These are phyloP conservation scores for Parietaria judaica DNA, from an alignment of 306 rosid genomes.

Conservation along the genomic window DNA sequence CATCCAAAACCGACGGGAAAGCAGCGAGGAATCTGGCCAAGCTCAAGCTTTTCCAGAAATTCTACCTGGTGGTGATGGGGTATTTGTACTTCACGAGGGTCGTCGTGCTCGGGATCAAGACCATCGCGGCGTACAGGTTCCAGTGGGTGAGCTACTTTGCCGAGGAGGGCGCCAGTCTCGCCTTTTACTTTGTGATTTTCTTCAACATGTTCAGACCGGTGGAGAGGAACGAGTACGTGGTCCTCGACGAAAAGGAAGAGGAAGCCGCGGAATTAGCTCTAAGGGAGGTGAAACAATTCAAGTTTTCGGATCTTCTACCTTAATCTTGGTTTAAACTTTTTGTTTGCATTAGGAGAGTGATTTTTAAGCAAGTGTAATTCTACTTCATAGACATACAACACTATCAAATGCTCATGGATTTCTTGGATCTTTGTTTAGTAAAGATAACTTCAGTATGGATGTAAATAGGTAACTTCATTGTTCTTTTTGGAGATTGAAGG, in stretches of 20 bases:
- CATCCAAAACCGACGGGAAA: slow-evolving; percentile 84
- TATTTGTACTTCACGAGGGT: slow-evolving; percentile 75
- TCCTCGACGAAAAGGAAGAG: slow-evolving; percentile 84
- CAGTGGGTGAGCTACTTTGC: slow-evolving; percentile 94
- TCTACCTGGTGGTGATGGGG: slow-evolving; percentile 82
- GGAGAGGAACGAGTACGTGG: slow-evolving; percentile 75
- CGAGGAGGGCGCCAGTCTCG: slow-evolving; percentile 73
- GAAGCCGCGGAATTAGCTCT: slow-evolving; percentile 87
- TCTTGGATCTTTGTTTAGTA: too few relatives aligned
- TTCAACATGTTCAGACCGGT: slow-evolving; percentile 94
- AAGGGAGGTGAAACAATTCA: slow-evolving; percentile 72
- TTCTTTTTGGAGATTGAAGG: too few relatives aligned
- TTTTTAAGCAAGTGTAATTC: slow-evolving; percentile 22
- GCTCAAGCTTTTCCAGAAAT: slow-evolving; percentile 79
- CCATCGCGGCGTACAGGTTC: slow-evolving; percentile 82
- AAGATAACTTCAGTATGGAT: too few relatives aligned
- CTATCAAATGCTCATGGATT: slow-evolving; percentile 13
- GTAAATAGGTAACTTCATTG: too few relatives aligned
- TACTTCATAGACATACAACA: slow-evolving; percentile 24
- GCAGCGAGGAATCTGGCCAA: slow-evolving; percentile 77
- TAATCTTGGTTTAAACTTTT: slow-evolving; percentile 1
- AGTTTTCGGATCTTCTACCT: slow-evolving; percentile 47
- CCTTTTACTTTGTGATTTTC: slow-evolving; percentile 68
- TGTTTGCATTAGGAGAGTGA: slow-evolving; percentile 19
- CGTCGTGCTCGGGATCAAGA: slow-evolving; percentile 75